A percentile compares a stretch with the other conserved stretches of the same genome.
Evolutionary conservation across 2,329 filamentous ascomycete species (phyloP).

Genomic region (Fusarium musae): DNA sequence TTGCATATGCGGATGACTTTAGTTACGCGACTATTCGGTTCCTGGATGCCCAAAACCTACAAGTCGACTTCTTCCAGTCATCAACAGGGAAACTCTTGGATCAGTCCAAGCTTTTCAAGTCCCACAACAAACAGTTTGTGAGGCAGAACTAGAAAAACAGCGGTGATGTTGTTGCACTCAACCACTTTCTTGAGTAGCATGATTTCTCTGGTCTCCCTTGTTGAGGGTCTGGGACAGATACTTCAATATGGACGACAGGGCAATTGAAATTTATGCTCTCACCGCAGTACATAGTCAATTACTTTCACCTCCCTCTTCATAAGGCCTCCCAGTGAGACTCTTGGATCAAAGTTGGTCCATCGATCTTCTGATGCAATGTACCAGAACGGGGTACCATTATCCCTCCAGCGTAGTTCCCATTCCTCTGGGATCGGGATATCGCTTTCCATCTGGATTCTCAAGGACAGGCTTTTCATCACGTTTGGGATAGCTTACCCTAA

Average conservation of each 20-base stretch:
- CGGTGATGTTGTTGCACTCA: rapidly evolving
- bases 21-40: conserved; percentile 24
- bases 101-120: conserved; percentile 15
- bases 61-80: conserved; percentile 15
- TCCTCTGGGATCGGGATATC: not conserved
- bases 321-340: not conserved
- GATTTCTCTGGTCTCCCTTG: no score
- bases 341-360: conserved; percentile 1
- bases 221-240: not conserved
- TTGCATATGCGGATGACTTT: conserved; percentile 28
- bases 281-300: not conserved
- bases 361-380: not conserved
- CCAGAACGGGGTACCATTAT: not conserved
- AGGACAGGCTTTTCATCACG: not conserved
- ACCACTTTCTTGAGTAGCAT: no score
- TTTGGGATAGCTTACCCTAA: not conserved
- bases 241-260: rapidly evolving
- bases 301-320: not conserved
- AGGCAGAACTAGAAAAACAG: not conserved
- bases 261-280: rapidly evolving
- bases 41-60: conserved; percentile 1
- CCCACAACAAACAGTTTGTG: conserved; percentile 11
- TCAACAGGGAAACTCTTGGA: conserved; percentile 9
- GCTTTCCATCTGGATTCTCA: not conserved
- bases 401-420: not conserved